These are phyloP conservation scores for Pyrenochaeta sp. DNA, from an alignment of 2,329 filamentous ascomycete genomes.

Conservation along the genomic window DNA sequence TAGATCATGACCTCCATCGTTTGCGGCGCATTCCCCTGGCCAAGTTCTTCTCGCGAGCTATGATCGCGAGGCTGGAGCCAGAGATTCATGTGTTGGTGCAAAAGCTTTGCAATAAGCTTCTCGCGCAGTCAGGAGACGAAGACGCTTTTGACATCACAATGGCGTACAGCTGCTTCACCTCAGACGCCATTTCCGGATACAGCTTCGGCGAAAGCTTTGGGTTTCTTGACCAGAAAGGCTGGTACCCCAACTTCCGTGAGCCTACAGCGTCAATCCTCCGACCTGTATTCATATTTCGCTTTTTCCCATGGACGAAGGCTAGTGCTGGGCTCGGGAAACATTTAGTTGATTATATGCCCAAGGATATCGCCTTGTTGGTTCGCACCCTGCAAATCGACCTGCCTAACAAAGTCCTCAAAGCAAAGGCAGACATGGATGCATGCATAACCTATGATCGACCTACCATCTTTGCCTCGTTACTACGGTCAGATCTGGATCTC, in stretches of 20 bases:
- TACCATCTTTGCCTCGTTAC: conserved; percentile 31
- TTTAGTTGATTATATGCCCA: conserved; percentile 30
- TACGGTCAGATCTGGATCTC: conserved; percentile 22
- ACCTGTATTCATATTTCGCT: conserved; percentile 36
- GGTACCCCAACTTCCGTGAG: conserved; percentile 38
- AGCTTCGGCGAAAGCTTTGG: conserved; percentile 36
- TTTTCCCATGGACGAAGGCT: conserved; percentile 34
- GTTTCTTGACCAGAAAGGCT: conserved; percentile 33
- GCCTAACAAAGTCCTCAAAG: conserved; percentile 28
- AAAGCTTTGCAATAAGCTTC: conserved; percentile 36
- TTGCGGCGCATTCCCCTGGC: conserved; percentile 41
- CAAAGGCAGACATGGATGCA: conserved; percentile 31
- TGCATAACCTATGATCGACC: conserved; percentile 35
- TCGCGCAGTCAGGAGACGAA: conserved; percentile 24
- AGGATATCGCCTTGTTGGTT: conserved; percentile 27
- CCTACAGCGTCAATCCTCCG: conserved; percentile 24
- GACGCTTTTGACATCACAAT: conserved; percentile 33
- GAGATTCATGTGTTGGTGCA: conserved; percentile 28
- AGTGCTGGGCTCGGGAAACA: conserved; percentile 25
- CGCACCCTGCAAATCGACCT: conserved; percentile 39
- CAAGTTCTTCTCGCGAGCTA: conserved; percentile 48
- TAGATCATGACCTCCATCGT: conserved; percentile 44
- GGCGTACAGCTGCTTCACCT: conserved; percentile 39
- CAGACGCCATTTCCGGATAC: conserved; percentile 34
- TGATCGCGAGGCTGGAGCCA: conserved; percentile 35